Conservation (phyloP, 2,329 filamentous ascomycete species). For the Didymella arachidicola region DNA sequence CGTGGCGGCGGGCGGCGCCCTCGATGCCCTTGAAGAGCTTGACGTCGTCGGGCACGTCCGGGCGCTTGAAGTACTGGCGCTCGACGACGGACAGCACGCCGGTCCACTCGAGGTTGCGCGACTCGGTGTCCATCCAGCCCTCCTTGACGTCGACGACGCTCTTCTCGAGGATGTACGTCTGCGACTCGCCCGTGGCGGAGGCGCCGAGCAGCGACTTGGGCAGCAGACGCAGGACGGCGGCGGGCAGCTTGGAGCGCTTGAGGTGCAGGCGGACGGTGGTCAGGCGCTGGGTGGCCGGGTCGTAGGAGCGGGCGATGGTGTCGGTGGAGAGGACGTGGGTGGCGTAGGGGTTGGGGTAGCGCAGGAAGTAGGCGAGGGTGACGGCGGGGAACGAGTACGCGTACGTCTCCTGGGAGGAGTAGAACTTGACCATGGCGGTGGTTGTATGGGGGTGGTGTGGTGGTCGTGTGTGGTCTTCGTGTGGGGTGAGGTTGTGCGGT, state of each 20-base stretch:
- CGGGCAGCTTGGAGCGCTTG: slow-evolving; percentile 80
- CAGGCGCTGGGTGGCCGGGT: slow-evolving; percentile 75
- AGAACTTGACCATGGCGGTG: slow-evolving; percentile 60
- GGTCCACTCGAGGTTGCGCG: slow-evolving; percentile 81
- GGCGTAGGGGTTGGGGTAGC: slow-evolving; percentile 86
- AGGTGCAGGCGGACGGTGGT: slow-evolving; percentile 81
- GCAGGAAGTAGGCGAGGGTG: slow-evolving; percentile 87
- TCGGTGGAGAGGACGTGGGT: slow-evolving; percentile 84
- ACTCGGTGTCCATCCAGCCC: slow-evolving; percentile 84
- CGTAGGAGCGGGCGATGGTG: slow-evolving; percentile 77
- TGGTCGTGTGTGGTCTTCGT: slow-evolving; percentile 8
- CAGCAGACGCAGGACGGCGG: slow-evolving; percentile 76
- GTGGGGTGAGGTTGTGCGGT: not conserved
- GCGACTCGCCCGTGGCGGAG: slow-evolving; percentile 67
- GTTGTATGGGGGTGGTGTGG: not conserved
- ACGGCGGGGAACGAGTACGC: slow-evolving; percentile 84
- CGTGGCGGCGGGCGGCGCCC: slow-evolving; percentile 41
- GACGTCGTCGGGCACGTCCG: slow-evolving; percentile 38
- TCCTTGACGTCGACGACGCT: slow-evolving; percentile 80
- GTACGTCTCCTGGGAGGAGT: slow-evolving; percentile 71
- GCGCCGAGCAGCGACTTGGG: slow-evolving; percentile 73
- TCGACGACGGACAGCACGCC: slow-evolving; percentile 81
- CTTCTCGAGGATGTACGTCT: slow-evolving; percentile 81
- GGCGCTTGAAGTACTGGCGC: slow-evolving; percentile 71
- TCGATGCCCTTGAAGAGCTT: slow-evolving; percentile 43